Evolutionary conservation across 1,284 basidiomycete species (phyloP).

Genomic region (Trametes polyzona): DNA sequence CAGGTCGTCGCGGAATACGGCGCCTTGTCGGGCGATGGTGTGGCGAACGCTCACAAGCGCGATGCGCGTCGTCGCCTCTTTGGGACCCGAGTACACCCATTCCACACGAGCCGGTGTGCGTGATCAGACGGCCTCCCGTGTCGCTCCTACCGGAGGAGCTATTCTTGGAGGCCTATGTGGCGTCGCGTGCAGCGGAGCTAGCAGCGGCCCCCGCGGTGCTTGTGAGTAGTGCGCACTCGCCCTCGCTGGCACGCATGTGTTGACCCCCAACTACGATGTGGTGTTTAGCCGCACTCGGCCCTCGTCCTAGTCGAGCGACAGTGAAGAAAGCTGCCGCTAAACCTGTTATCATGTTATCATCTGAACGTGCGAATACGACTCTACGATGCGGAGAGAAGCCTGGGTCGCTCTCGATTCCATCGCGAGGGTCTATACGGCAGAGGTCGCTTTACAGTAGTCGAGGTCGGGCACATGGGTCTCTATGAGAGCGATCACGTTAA

Average conservation of each 20-base stretch:
- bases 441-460: not conserved
- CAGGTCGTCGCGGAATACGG: constrained; percentile 4
- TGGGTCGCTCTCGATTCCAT: too few species aligned
- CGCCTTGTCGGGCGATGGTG: constrained; percentile 1
- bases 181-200: not conserved
- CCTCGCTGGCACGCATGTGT: too few species aligned
- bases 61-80: not conserved
- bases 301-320: too few species aligned
- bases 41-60: not conserved
- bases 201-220: not conserved
- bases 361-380: too few species aligned
- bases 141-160: not conserved
- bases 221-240: too few species aligned
- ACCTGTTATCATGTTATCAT: too few species aligned
- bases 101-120: not conserved
- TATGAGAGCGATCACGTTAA: not conserved
- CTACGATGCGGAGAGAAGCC: too few species aligned
- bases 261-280: not conserved
- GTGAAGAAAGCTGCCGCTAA: too few species aligned
- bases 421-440: too few species aligned
- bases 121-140: not conserved
- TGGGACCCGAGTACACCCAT: constrained; percentile 7
- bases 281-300: too few species aligned
- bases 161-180: not conserved
- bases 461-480: not conserved